Percentiles rank a stretch among this genome's conserved stretches.
Conservation (phyloP, 2,329 filamentous ascomycete genomes). For the Seiridium unicorne region DNA sequence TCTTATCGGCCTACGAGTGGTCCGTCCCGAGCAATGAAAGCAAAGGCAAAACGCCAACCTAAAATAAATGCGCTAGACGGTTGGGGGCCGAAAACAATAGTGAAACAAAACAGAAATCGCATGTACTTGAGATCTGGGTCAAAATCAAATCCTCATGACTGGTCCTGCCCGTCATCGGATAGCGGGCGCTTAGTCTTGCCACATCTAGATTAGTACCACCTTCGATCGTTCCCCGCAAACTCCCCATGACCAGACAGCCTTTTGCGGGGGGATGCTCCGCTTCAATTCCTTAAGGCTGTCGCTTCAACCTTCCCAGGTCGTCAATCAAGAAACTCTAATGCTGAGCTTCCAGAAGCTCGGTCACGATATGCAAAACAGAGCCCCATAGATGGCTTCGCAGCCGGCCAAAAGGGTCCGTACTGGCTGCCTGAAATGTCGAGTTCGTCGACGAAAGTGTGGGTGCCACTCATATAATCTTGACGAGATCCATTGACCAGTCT, state of each 20-base stretch:
- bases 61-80: too few relatives aligned
- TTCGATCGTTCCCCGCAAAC: neutral
- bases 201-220: neutral
- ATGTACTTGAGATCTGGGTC: too few relatives aligned
- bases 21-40: too few relatives aligned
- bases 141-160: too few relatives aligned
- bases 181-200: neutral
- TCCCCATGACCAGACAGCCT: neutral
- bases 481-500: neutral
- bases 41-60: too few relatives aligned
- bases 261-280: neutral
- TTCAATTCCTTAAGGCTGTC: neutral
- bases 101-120: too few relatives aligned
- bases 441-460: conserved; percentile 46
- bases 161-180: too few relatives aligned
- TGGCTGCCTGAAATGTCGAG: conserved; percentile 47
- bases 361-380: neutral
- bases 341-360: neutral
- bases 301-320: conserved; percentile 8
- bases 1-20: too few relatives aligned
- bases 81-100: too few relatives aligned
- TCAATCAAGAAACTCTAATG: neutral
- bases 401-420: conserved; percentile 33
- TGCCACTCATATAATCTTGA: neutral
- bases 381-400: conserved; percentile 6